Conservation (phyloP, 805 yeast species). For the Wickerhamiella brachini region DNA sequence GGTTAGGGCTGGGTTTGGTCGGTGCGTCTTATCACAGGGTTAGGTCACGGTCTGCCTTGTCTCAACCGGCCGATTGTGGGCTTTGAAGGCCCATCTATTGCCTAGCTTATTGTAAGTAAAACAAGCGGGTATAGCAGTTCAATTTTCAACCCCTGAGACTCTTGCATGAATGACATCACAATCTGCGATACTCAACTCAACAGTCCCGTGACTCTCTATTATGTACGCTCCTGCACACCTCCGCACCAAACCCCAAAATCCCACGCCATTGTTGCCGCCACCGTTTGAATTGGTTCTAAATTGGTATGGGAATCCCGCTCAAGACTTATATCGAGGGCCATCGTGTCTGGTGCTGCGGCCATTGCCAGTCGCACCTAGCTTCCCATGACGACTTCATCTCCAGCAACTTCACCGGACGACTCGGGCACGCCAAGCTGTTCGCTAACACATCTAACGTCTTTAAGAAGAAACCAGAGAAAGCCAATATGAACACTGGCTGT, state of each 20-base stretch:
- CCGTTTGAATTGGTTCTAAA: neutral
- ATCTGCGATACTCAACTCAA: neutral
- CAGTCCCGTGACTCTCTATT: neutral
- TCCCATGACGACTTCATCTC: slow-evolving; percentile 26
- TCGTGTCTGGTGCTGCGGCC: slow-evolving; percentile 27
- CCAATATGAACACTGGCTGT: slow-evolving; percentile 46
- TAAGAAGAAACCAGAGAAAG: slow-evolving; percentile 26
- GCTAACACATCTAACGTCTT: slow-evolving; percentile 33
- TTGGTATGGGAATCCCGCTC: slow-evolving; percentile 37
- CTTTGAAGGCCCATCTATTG: neutral
- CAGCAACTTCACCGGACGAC: slow-evolving; percentile 37
- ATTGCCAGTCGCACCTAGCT: slow-evolving; percentile 32
- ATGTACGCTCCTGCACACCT: neutral
- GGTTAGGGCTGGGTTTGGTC: neutral
- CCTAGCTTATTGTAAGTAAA: no score
- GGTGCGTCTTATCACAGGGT: neutral
- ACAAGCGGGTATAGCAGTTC: no score
- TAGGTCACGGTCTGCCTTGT: neutral
- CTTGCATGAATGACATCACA: neutral
- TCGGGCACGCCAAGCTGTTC: slow-evolving; percentile 47
- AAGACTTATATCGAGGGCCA: slow-evolving; percentile 27
- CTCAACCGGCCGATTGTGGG: neutral
- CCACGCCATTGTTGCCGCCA: neutral
- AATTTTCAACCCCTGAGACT: neutral
- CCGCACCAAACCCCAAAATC: neutral